Evolutionary conservation across 2,329 filamentous ascomycete genomes (phyloP).

Genomic region (Arthrocladium fulminans): DNA sequence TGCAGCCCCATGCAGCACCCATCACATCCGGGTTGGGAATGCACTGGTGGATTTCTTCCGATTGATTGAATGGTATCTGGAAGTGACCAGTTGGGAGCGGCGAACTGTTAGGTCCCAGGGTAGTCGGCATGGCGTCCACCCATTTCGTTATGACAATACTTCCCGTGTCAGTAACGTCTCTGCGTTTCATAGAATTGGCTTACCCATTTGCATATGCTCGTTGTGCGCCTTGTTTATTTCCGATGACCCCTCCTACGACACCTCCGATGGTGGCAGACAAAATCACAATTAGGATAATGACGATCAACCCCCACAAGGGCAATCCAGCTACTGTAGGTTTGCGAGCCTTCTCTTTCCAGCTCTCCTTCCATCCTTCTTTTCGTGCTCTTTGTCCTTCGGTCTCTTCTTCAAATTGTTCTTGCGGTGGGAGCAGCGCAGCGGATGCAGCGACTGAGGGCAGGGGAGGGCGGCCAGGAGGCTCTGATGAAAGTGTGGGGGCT

Average conservation of each 20-base stretch:
- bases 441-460: slow-evolving; percentile 18
- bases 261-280: slow-evolving; percentile 45
- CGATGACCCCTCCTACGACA: slow-evolving; percentile 46
- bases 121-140: slow-evolving; percentile 44
- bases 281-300: slow-evolving; percentile 39
- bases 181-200: slow-evolving; percentile 16
- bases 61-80: slow-evolving; percentile 38
- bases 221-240: slow-evolving; percentile 29
- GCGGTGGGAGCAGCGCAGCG: slow-evolving; percentile 1
- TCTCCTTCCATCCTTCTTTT: slow-evolving; percentile 27
- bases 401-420: slow-evolving; percentile 14
- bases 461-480: slow-evolving; percentile 3
- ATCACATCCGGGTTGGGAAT: slow-evolving; percentile 29
- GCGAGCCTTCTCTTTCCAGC: slow-evolving; percentile 34
- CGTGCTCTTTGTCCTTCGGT: slow-evolving; percentile 23
- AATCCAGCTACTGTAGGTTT: slow-evolving; percentile 41
- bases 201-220: slow-evolving; percentile 22
- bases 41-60: slow-evolving; percentile 42
- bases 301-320: slow-evolving; percentile 43
- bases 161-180: slow-evolving; percentile 6
- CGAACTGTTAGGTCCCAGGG: slow-evolving; percentile 36
- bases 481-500: slow-evolving; percentile 2
- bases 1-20: slow-evolving; percentile 43
- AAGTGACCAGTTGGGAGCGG: slow-evolving; percentile 40
- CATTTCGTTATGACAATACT: slow-evolving; percentile 36